These are phyloP conservation scores for Lachancea nothofagi DNA, from an alignment of 805 yeast genomes.

Conservation along the genomic window DNA sequence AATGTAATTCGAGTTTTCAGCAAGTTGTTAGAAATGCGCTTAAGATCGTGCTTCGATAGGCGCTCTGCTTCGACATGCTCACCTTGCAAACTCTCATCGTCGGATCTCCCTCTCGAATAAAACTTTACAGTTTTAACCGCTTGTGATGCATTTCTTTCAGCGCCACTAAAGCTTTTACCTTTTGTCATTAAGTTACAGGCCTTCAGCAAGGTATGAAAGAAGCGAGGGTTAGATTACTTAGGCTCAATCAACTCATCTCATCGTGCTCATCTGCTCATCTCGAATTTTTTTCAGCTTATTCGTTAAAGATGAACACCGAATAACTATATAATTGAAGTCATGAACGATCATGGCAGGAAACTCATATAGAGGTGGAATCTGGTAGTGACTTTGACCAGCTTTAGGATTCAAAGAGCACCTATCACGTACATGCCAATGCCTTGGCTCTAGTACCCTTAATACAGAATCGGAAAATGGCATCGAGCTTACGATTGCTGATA, in stretches of 20 bases:
- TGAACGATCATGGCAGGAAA: too few relatives aligned
- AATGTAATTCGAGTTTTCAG: constrained; percentile 50
- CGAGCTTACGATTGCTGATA: constrained; percentile 3
- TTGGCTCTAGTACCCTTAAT: not conserved
- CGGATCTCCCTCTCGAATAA: constrained; percentile 29
- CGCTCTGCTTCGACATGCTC: constrained; percentile 15
- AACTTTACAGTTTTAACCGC: constrained; percentile 34
- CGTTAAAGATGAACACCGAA: too few relatives aligned
- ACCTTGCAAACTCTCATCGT: constrained; percentile 17
- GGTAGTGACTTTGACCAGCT: too few relatives aligned
- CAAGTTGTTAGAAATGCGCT: constrained; percentile 38
- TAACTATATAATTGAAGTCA: too few relatives aligned
- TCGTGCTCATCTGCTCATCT: constrained; percentile 3
- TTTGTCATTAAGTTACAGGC: not conserved
- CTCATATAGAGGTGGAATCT: too few relatives aligned
- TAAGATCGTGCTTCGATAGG: constrained; percentile 29
- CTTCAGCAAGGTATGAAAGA: too few relatives aligned
- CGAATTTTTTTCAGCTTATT: not conserved
- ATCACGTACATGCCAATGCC: not conserved
- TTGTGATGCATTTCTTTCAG: constrained; percentile 11
- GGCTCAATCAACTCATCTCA: not conserved
- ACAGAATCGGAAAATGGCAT: constrained; percentile 3
- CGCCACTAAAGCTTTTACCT: constrained; percentile 1
- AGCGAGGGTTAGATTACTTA: too few relatives aligned
- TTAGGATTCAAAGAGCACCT: too few relatives aligned